phyloP scores from a whole-genome alignment of 2,329 filamentous ascomycete genomes.

The Calcarisporium arbuscula region DNA sequence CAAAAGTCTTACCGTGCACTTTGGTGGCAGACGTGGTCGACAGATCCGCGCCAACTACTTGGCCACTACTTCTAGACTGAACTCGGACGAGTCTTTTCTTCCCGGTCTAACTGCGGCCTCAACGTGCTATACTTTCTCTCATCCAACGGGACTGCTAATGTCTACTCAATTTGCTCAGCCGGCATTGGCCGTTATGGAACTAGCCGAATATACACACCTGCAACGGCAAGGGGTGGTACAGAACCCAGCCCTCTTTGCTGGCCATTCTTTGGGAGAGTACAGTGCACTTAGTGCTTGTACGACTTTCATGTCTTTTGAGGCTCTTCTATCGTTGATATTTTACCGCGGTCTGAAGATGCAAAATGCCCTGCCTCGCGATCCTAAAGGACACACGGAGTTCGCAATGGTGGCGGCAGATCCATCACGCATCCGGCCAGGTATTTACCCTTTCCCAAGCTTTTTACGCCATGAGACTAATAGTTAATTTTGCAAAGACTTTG shows the following conservation, averaged over 20 bases:
- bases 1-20: slow-evolving; percentile 97
- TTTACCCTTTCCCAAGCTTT: too few relatives aligned
- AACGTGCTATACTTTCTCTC: slow-evolving; percentile 93
- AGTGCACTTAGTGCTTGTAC: slow-evolving; percentile 92
- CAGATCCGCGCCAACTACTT: slow-evolving; percentile 98
- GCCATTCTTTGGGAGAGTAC: slow-evolving; percentile 97
- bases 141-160: slow-evolving; percentile 87
- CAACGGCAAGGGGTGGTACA: slow-evolving; percentile 92
- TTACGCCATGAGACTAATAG: too few relatives aligned
- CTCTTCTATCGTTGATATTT: slow-evolving; percentile 95
- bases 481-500: slow-evolving; percentile 97
- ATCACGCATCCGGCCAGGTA: too few relatives aligned
- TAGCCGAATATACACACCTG: slow-evolving; percentile 99
- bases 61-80: slow-evolving; percentile 99
- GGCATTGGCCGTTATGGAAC: slow-evolving; percentile 97
- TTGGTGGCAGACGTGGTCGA: slow-evolving; percentile 93
- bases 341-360: slow-evolving; percentile 99
- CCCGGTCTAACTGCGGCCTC: slow-evolving; percentile 93
- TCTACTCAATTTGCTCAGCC: slow-evolving; percentile 99
- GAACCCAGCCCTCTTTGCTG: slow-evolving; percentile 92
- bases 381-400: slow-evolving; percentile 89
- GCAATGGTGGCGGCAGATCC: slow-evolving; percentile 99
- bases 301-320: slow-evolving; percentile 98
- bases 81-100: slow-evolving; percentile 99
- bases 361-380: slow-evolving; percentile 95